phyloP scores from a whole-genome alignment of 2,329 filamentous ascomycete species.

The Epichloe baconii region DNA sequence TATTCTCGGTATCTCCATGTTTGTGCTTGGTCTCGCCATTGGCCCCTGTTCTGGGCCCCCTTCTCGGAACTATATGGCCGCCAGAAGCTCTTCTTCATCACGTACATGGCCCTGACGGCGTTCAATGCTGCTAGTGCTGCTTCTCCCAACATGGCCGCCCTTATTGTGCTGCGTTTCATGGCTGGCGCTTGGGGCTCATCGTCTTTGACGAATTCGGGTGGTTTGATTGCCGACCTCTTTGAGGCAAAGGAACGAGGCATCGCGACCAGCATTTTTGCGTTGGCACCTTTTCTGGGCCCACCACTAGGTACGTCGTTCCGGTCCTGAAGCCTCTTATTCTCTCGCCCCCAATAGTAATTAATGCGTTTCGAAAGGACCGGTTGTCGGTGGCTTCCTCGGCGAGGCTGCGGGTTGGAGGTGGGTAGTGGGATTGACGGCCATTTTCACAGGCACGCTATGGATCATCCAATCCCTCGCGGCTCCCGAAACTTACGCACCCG shows the following conservation, averaged over 20 bases:
- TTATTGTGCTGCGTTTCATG: constrained; percentile 59
- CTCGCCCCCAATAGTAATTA: no score
- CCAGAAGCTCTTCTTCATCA: constrained; percentile 45
- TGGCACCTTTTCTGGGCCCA: constrained; percentile 52
- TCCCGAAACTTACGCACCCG: constrained; percentile 49
- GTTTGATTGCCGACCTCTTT: constrained; percentile 53
- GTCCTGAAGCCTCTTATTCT: background rate
- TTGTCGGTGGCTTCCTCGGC: constrained; percentile 49
- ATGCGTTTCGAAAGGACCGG: constrained; percentile 30
- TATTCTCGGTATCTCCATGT: constrained; percentile 50
- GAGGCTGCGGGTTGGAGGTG: constrained; percentile 50
- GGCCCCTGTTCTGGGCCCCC: constrained; percentile 53
- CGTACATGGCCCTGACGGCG: constrained; percentile 42
- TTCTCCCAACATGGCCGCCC: constrained; percentile 40
- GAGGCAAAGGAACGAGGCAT: constrained; percentile 38
- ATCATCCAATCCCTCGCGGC: constrained; percentile 35
- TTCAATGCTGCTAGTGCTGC: constrained; percentile 50
- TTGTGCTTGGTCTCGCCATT: constrained; percentile 48
- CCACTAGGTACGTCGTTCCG: constrained; percentile 27
- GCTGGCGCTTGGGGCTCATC: constrained; percentile 50
- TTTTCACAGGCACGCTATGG: constrained; percentile 48
- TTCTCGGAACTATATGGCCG: constrained; percentile 51
- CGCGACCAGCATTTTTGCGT: constrained; percentile 46
- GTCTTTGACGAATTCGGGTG: constrained; percentile 48
- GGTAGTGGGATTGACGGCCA: constrained; percentile 49